These are phyloP conservation scores for Debaryomyces subglobosus DNA, from an alignment of 1,139 yeast species.

Conservation along the genomic window DNA sequence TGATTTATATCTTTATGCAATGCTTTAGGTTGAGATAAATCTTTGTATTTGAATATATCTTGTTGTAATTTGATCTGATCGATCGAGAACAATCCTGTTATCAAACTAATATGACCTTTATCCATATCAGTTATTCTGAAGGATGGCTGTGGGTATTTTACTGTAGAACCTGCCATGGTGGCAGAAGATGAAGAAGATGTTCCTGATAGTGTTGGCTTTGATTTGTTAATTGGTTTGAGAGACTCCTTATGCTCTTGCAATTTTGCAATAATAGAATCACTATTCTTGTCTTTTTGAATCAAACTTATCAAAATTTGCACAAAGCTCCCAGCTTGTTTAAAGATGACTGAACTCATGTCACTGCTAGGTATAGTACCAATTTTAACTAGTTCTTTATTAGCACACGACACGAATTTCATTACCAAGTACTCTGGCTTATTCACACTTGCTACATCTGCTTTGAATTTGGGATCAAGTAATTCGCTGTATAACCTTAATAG, in stretches of 20 bases:
- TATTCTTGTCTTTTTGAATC: slow-evolving; percentile 47
- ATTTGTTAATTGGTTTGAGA: slow-evolving; percentile 29
- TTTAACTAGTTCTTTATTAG: slow-evolving; percentile 64
- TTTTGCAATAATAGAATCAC: slow-evolving; percentile 44
- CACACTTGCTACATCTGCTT: slow-evolving; percentile 41
- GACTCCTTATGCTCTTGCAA: slow-evolving; percentile 47
- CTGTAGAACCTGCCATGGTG: slow-evolving; percentile 13
- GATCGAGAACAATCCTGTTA: slow-evolving; percentile 44
- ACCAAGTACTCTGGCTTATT: slow-evolving; percentile 65
- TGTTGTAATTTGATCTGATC: slow-evolving; percentile 49
- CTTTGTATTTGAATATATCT: slow-evolving; percentile 48
- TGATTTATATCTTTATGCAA: slow-evolving; percentile 50
- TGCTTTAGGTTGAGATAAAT: slow-evolving; percentile 44
- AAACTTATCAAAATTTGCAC: slow-evolving; percentile 55
- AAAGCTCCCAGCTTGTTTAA: slow-evolving; percentile 59
- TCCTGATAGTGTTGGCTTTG: slow-evolving; percentile 5
- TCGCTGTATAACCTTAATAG: slow-evolving; percentile 67
- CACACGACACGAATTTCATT: slow-evolving; percentile 64
- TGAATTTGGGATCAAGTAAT: slow-evolving; percentile 52
- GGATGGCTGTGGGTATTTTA: slow-evolving; percentile 45
- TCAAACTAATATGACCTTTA: slow-evolving; percentile 34
- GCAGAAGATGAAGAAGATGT: slow-evolving; percentile 14
- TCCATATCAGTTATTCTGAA: slow-evolving; percentile 56
- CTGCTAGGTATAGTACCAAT: slow-evolving; percentile 42
- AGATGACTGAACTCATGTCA: slow-evolving; percentile 51